Evolutionary conservation across 2,329 filamentous ascomycete genomes (phyloP).

Genomic region (Rhynchosporium agropyri): DNA sequence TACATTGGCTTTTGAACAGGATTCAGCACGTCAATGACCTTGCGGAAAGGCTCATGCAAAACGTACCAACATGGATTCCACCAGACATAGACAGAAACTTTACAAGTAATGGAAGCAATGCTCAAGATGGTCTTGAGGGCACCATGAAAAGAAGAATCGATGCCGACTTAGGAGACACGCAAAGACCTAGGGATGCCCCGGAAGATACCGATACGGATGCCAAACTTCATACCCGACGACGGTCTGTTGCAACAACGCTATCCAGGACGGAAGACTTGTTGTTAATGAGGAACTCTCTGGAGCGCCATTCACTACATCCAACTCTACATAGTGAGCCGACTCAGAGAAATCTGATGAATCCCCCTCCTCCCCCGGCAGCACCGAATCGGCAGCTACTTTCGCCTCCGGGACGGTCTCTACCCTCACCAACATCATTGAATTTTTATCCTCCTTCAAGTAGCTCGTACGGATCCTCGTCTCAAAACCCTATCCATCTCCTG

Average conservation of each 20-base stretch:
- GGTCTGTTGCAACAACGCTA: conserved; percentile 27
- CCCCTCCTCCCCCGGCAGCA: conserved; percentile 38
- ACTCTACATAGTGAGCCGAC: conserved; percentile 23
- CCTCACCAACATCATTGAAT: conserved; percentile 39
- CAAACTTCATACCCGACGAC: conserved; percentile 32
- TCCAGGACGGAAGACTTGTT: conserved; percentile 30
- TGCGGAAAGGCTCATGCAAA: conserved; percentile 37
- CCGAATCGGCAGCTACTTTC: conserved; percentile 40
- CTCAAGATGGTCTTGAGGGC: conserved; percentile 30
- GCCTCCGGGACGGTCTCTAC: conserved; percentile 39
- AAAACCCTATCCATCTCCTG: conserved; percentile 29
- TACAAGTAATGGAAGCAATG: conserved; percentile 19
- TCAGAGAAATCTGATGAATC: conserved; percentile 38
- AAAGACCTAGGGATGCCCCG: conserved; percentile 23
- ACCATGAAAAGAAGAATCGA: conserved; percentile 39
- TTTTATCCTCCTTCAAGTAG: conserved; percentile 38
- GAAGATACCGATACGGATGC: conserved; percentile 29
- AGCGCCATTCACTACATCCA: conserved; percentile 26
- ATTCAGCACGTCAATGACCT: conserved; percentile 39
- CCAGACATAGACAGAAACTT: conserved; percentile 24
- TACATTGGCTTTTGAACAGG: conserved; percentile 38
- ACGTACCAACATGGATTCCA: conserved; percentile 27
- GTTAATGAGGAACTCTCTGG: conserved; percentile 33
- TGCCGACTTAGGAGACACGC: conserved; percentile 26
- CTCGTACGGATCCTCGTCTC: conserved; percentile 32